Evolutionary conservation across 2,329 filamentous ascomycete genomes (phyloP), one percentile per base, ranked within the genome.

Genomic region (Tothia fuscella): DNA sequence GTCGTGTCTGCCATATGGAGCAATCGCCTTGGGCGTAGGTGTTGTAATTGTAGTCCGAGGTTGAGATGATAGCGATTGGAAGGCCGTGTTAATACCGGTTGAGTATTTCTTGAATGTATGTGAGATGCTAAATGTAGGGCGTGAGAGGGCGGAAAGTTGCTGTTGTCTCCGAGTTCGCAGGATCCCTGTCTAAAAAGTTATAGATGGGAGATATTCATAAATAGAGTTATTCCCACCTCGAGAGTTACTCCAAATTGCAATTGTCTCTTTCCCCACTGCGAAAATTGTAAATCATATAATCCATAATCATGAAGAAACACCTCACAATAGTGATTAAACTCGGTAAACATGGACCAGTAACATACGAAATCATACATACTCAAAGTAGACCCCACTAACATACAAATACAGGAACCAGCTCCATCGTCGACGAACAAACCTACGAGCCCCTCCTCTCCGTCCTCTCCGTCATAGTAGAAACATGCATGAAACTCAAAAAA

Each of bases 371-470:
- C 16, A n/a, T 28, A n/a, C 52, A 38, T 40, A 43, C n/a, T n/a
- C n/a, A n/a, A n/a, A n/a, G n/a, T n/a, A n/a, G n/a, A n/a, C n/a
- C n/a, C n/a, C n/a, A n/a, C 37, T 44, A 50, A 48, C 51, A 55
- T 58, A 56, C 29, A 43, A 19, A 25, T 37, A 22, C 51, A 98
- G 91, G 91, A 53, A 96, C 91, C 35, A 95, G 87, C 62, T 96
- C 91, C n/a, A 96, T 98, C 51, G 88, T 98, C 49, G 86, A 96
- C 64, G 91, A 98, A 60, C 82, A 80, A 57, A 93, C 85, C 17
- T 91, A 94, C 64, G 85, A 95, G 57, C 91, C 91, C 3, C 75
- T 95, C 26, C 73, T 98, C 29, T 91, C 88, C 4, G 93, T 87
- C 51, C 69, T 98, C 43, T 88, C 83, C 46, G 70, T 89, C 46